These are phyloP conservation scores for Termitomyces sp. DNA, from an alignment of 1,284 basidiomycete genomes.

Conservation along the genomic window DNA sequence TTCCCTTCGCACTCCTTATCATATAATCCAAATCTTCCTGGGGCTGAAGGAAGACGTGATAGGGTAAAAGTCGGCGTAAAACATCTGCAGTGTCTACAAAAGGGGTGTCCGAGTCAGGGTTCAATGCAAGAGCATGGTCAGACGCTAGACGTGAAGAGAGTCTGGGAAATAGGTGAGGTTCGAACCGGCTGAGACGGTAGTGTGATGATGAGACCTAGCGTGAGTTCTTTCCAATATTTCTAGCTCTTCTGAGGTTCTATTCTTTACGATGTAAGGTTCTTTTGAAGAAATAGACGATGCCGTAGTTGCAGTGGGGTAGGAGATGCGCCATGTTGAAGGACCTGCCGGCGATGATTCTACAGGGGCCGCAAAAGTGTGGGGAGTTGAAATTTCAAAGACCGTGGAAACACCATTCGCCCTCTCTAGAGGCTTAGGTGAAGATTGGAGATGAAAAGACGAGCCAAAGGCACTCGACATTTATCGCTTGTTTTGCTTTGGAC, in stretches of 20 bases:
- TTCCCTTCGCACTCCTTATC: conserved; percentile 48
- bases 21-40: conserved; percentile 48
- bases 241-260: conserved; percentile 41
- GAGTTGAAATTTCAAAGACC: conserved; percentile 20
- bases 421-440: conserved; percentile 15
- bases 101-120: conserved; percentile 64
- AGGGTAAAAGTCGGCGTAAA: conserved; percentile 63
- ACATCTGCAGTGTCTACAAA: conserved; percentile 59
- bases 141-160: conserved; percentile 49
- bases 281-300: conserved; percentile 17
- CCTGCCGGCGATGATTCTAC: conserved; percentile 27
- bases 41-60: conserved; percentile 73
- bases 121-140: conserved; percentile 55
- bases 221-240: conserved; percentile 41
- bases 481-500: conserved; percentile 50
- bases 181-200: conserved; percentile 3
- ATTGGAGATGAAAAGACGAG: conserved; percentile 29
- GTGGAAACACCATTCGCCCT: conserved; percentile 12
- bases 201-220: conserved; percentile 38
- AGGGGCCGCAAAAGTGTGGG: conserved; percentile 18
- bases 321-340: conserved; percentile 32
- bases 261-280: conserved; percentile 31
- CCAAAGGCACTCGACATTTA: conserved; percentile 52
- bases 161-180: conserved; percentile 30
- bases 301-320: conserved; percentile 22